These are phyloP conservation scores for Botrytis aclada DNA, from an alignment of 2,329 filamentous ascomycete genomes.

Conservation along the genomic window DNA sequence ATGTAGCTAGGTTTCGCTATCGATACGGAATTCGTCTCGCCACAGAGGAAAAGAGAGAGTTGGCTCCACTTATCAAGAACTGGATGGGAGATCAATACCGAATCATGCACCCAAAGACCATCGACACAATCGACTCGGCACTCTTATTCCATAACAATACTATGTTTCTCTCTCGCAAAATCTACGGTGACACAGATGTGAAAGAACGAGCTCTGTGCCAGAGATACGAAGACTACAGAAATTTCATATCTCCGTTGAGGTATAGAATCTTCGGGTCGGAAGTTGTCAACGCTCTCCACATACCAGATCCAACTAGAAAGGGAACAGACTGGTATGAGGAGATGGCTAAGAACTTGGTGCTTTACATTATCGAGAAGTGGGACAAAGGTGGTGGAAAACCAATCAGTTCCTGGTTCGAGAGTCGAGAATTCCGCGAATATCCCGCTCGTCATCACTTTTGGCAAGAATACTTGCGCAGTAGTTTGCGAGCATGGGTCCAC, in stretches of 20 bases:
- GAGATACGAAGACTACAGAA: neutral
- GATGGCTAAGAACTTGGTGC: neutral
- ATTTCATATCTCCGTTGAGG: neutral
- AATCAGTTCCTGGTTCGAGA: neutral
- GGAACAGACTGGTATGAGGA: neutral
- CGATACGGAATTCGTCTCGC: neutral
- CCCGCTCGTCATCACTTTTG: neutral
- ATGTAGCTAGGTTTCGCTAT: neutral
- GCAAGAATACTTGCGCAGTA: neutral
- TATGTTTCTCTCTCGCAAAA: neutral
- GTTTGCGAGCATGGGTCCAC: neutral
- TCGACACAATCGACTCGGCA: neutral
- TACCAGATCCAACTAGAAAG: neutral
- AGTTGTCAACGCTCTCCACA: neutral
- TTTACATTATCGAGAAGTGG: neutral
- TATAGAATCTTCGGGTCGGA: accelerated
- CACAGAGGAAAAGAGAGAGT: neutral
- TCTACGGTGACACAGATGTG: neutral
- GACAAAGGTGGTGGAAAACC: neutral
- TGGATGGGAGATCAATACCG: neutral
- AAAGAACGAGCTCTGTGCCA: neutral
- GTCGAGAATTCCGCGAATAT: neutral
- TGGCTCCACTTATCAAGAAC: neutral
- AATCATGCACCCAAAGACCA: neutral
- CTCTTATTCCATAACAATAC: neutral